Evolutionary conservation across 73 alveolate genomes (phyloP).

Genomic region (Chromera velia): DNA sequence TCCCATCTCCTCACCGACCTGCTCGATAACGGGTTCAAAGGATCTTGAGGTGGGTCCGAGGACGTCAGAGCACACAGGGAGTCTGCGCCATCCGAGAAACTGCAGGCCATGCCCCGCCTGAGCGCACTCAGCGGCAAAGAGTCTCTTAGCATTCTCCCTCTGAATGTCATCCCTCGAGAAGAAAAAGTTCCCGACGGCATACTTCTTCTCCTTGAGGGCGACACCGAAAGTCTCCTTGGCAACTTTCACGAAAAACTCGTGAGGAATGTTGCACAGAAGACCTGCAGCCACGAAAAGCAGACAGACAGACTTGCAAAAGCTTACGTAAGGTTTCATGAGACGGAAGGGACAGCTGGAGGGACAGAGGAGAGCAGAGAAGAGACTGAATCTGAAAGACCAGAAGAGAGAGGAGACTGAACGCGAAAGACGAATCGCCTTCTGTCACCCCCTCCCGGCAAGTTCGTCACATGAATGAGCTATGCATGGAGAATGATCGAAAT

Average conservation of each 20-base stretch:
- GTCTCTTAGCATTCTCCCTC: neutral
- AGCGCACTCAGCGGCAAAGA: neutral
- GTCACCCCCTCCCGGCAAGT: neutral
- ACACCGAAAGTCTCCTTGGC: constrained; percentile 24
- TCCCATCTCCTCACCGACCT: neutral
- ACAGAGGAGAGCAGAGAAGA: neutral
- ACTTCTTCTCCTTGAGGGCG: neutral
- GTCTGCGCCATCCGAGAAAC: neutral
- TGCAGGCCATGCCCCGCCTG: neutral
- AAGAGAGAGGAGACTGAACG: neutral
- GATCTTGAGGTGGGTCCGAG: neutral
- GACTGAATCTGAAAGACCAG: neutral
- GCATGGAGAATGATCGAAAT: too few species aligned
- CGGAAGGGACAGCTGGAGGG: neutral
- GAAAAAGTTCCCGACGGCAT: constrained; percentile 33
- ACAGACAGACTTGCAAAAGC: neutral
- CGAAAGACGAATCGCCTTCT: neutral
- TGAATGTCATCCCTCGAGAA: constrained; percentile 4
- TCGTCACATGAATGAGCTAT: neutral
- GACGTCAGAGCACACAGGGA: neutral
- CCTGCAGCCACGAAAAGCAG: constrained; percentile 26
- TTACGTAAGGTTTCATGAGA: too few species aligned
- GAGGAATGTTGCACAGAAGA: constrained; percentile 29
- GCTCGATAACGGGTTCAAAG: constrained; percentile 1
- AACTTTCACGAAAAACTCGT: constrained; percentile 30